Base-by-base conservation (phyloP, 2,329 filamentous ascomycete species). In the Scedosporium apiospermum region DNA sequence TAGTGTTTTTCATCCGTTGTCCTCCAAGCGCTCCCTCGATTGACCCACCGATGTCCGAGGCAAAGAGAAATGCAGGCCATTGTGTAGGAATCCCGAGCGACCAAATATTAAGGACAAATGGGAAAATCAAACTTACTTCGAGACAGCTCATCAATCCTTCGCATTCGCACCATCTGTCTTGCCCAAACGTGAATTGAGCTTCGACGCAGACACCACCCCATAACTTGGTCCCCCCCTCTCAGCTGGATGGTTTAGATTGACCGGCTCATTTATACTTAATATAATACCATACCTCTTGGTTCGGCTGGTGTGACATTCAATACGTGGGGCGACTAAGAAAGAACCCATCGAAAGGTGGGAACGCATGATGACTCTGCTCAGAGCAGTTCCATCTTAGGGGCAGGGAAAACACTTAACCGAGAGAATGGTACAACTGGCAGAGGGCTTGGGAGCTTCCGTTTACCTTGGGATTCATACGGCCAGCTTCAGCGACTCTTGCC, bases 211-310 rank as follows among this genome's bases (percentile, higher is more conserved):
- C 57, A 30, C 10, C 46, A 26, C 60, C 46, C 14, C 46, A 6
- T 12, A 51, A 51, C 16, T 51, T 38, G 21, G 18, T 16, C 10
- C 46, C 58, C 10, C 23, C 49, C 57, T 61, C 60, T 57, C 60
- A 44, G 27, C 49, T 61, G 12, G 55, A 5, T 23, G 46, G 41
- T 38, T n/a, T 61, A 18, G 30, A 23, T 61, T 61, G 27, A 61
- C 60, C 60, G 60, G 60, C 60, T 61, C 60, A 61, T 61, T 61
- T 61, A 49, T 7, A 44, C 60, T 57, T 61, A 57, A 61, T 61
- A 61, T 57, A 61, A 61, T 6, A 38, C 60, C 46, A 61, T 61
- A 34, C 49, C 46, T 61, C 34, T 7, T 21, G n/a, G 44, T 10
- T 61, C 34, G 49, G 42, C 38, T 30, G 34, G 60, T 41, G 49